These are phyloP conservation scores for Heterobasidion occidentale DNA, from an alignment of 1,284 basidiomycete genomes.

Conservation along the genomic window DNA sequence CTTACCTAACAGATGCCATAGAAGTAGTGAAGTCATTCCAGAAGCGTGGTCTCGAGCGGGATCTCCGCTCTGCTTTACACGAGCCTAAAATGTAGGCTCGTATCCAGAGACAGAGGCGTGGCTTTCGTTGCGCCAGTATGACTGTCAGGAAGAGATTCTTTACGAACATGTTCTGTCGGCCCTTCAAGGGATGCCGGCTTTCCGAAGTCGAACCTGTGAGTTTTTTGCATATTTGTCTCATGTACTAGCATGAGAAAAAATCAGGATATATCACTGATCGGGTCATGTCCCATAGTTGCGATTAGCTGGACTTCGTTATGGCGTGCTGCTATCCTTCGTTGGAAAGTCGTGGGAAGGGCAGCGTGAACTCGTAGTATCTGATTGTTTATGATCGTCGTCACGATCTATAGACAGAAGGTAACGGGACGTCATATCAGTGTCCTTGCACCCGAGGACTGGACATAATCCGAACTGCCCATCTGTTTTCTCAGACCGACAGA, in stretches of 20 bases:
- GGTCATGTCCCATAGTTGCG: neutral
- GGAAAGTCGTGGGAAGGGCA: neutral
- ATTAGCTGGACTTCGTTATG: neutral
- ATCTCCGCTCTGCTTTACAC: constrained; percentile 1
- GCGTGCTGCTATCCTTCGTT: neutral
- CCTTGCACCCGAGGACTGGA: neutral
- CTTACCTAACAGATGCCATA: neutral
- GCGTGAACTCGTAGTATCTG: neutral
- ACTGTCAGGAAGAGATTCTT: neutral
- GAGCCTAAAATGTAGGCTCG: neutral
- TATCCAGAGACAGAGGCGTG: neutral
- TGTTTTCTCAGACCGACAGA: neutral
- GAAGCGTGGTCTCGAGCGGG: constrained; percentile 1
- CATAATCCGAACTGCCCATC: neutral
- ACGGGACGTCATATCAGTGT: neutral
- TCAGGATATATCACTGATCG: neutral
- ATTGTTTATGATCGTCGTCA: neutral
- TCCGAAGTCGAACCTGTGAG: neutral
- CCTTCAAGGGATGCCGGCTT: neutral
- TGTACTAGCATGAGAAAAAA: neutral
- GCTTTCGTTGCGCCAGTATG: neutral
- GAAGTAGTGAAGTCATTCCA: constrained; percentile 2
- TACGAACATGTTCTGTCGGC: neutral
- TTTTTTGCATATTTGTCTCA: neutral
- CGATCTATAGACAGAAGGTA: neutral